These are phyloP conservation scores for Aspergillus quadrilineatus DNA, from an alignment of 2,329 filamentous ascomycete genomes.

Conservation along the genomic window DNA sequence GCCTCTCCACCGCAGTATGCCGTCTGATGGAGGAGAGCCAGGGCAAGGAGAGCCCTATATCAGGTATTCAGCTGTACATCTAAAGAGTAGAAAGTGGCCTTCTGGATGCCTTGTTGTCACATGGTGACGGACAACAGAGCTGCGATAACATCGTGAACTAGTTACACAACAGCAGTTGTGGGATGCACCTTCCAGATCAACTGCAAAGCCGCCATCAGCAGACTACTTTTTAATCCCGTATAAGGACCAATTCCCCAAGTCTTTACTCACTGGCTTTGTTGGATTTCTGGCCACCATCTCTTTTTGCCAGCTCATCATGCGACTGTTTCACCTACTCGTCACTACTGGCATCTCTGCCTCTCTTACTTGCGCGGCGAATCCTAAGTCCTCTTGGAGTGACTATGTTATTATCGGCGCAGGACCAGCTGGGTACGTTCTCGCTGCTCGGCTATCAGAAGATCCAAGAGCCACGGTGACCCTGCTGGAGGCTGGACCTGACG, in stretches of 20 bases:
- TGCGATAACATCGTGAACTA: neutral
- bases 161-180: neutral
- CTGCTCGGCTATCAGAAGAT: slow-evolving; percentile 54
- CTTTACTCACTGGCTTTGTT: too few relatives aligned
- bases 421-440: slow-evolving; percentile 44
- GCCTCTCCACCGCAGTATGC: too few relatives aligned
- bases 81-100: neutral
- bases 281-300: neutral
- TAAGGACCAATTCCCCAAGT: too few relatives aligned
- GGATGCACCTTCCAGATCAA: neutral
- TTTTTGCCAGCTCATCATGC: neutral
- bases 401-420: slow-evolving; percentile 33
- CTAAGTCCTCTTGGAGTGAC: slow-evolving; percentile 13
- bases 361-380: neutral
- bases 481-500: slow-evolving; percentile 40
- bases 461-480: slow-evolving; percentile 41
- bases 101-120: too few relatives aligned
- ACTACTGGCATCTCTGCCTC: neutral
- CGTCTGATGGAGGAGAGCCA: too few relatives aligned
- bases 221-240: too few relatives aligned
- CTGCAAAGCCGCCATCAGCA: neutral
- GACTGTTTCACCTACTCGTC: neutral
- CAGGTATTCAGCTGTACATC: too few relatives aligned
- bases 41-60: too few relatives aligned
- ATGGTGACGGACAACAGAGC: too few relatives aligned